Base-by-base conservation (phyloP, 1,139 yeast species). In the Scheffersomyces cryptocercus region DNA sequence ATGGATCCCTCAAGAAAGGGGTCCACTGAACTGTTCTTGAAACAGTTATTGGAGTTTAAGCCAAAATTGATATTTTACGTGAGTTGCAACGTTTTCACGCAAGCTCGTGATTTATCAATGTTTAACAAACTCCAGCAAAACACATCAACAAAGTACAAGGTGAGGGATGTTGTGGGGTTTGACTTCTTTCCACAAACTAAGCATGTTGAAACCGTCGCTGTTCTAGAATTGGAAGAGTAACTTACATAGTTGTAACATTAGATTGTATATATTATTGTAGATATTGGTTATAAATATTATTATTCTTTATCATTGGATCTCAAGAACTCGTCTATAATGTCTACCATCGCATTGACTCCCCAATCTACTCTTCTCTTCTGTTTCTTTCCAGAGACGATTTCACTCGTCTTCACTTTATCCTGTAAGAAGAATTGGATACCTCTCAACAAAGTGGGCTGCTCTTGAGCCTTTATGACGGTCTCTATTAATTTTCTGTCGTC, bases 381-480 rank as follows among this genome's bases (percentile, higher is more conserved):
- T 54, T 80, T 83, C 48, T 73, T 74, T 5, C 86, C 82, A 35
- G 70, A 67, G n/a, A 82, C 63, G 37, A 84, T 71, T 37, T 71
- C 76, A 57, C 85, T 76, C 14, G 62, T 63, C 43, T 68, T 66
- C 10, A 85, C 75, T 37, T 75, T 77, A 45, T 80, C 79, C 35
- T 72, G 75, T 41, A 86, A 64, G 61, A 89, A 87, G 61, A 80
- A 85, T 53, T 81, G 87, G 35, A 91, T 61, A 3, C 97, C 97
- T 57, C 85, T 79, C 42, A 89, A 62, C 28, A 88, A 62, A 1
- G 79, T 69, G 1, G 75, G 70, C 51, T 86, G 85, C 36, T 85
- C 91, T 47, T 76, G 76, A 35, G 89, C 83, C 51, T 81, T 82
- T 7, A 76, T 64, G 4, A 89, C 53, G 36, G 82, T 59, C 50